Evolutionary conservation across 176 grass and related monocot species (phyloP).

Genomic region (Zea luxurians): DNA sequence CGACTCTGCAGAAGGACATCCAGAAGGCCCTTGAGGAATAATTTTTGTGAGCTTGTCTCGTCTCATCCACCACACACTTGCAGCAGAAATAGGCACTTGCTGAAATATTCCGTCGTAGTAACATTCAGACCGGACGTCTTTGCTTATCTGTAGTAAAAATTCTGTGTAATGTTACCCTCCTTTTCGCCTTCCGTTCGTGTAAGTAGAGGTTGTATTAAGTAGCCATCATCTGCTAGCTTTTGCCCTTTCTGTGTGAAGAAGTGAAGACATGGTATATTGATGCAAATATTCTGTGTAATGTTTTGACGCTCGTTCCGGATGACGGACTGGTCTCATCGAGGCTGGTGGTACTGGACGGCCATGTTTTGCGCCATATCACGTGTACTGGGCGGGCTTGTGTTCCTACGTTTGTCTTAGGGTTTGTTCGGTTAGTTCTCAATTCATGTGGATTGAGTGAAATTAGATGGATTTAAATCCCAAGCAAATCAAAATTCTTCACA

Average conservation of each 20-base stretch:
- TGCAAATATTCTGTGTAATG: not conserved
- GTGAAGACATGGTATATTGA: not conserved
- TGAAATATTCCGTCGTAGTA: not conserved
- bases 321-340: not conserved
- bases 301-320: not conserved
- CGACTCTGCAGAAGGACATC: constrained; percentile 71
- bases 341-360: too few species aligned
- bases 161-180: not conserved
- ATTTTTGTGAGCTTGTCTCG: not conserved
- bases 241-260: not conserved
- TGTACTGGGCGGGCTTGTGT: too few species aligned
- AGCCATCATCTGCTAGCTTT: too few species aligned
- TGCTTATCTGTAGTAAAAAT: not conserved
- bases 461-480: too few species aligned
- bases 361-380: too few species aligned
- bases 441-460: too few species aligned
- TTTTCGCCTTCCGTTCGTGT: too few species aligned
- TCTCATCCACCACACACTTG: constrained; percentile 1
- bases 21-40: constrained; percentile 62
- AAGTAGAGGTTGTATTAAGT: too few species aligned
- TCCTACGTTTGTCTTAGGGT: too few species aligned
- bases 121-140: not conserved
- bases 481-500: too few species aligned
- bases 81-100: constrained; percentile 16
- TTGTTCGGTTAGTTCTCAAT: too few species aligned